Conservation (phyloP, 768 basidiomycete species). For the Lentinula raphanica region DNA sequence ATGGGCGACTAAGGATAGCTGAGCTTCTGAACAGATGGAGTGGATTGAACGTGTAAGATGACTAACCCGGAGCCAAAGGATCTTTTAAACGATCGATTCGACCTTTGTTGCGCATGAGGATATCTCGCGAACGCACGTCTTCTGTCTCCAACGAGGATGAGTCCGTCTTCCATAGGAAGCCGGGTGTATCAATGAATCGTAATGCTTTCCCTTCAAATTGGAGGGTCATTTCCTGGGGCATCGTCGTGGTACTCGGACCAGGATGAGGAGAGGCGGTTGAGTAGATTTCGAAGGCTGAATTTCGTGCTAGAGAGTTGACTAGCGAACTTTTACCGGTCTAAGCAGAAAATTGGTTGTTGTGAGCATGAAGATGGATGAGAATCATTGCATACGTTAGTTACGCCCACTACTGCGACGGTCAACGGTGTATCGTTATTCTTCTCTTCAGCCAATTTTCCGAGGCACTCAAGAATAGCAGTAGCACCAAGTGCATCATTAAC, state of each 20-base stretch:
- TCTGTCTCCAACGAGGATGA: constrained; percentile 34
- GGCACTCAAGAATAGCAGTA: constrained; percentile 42
- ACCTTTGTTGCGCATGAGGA: constrained; percentile 74
- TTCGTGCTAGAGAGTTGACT: constrained; percentile 69
- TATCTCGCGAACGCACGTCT: constrained; percentile 55
- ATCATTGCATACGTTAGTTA: constrained; percentile 60
- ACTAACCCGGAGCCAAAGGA: constrained; percentile 61
- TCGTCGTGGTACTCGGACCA: constrained; percentile 68
- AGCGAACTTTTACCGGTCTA: constrained; percentile 83
- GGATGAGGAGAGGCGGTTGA: constrained; percentile 43
- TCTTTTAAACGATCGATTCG: constrained; percentile 84
- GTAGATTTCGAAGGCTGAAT: constrained; percentile 53
- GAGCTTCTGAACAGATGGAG: not conserved
- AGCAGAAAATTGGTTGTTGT: constrained; percentile 3
- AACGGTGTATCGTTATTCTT: constrained; percentile 48
- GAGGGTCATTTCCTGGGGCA: constrained; percentile 56
- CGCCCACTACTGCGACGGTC: constrained; percentile 75
- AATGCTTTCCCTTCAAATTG: constrained; percentile 46
- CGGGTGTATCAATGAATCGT: constrained; percentile 82
- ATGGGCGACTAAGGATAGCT: constrained; percentile 50
- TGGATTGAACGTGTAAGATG: not conserved
- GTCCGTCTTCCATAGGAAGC: constrained; percentile 54
- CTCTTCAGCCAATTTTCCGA: constrained; percentile 42
- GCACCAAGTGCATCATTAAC: constrained; percentile 58
- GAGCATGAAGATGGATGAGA: constrained; percentile 1